Evolutionary conservation across 768 basidiomycete genomes (phyloP).

Genomic region (Boletales sp.): DNA sequence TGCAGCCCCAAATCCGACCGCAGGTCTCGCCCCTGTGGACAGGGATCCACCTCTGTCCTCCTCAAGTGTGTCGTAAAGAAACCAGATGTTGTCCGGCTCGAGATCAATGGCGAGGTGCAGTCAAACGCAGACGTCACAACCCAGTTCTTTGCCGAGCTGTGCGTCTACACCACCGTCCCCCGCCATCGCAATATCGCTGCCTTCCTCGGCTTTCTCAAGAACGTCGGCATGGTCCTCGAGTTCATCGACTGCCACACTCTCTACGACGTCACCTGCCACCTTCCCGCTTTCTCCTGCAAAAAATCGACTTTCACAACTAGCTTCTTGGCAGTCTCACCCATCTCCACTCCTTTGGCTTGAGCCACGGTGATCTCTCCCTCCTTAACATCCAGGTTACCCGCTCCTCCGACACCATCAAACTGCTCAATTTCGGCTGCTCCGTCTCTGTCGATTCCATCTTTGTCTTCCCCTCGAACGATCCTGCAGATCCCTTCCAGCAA

Average conservation of each 20-base stretch:
- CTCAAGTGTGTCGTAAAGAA: slow-evolving; percentile 88
- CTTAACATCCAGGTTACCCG: slow-evolving; percentile 77
- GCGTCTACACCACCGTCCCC: slow-evolving; percentile 76
- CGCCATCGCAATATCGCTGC: slow-evolving; percentile 79
- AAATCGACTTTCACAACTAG: slow-evolving; percentile 80
- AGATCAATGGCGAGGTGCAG: slow-evolving; percentile 88
- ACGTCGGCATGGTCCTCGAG: slow-evolving; percentile 86
- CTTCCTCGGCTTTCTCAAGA: slow-evolving; percentile 78
- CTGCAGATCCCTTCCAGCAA: slow-evolving; percentile 58
- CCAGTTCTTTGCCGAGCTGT: slow-evolving; percentile 82
- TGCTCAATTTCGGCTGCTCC: slow-evolving; percentile 83
- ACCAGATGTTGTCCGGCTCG: slow-evolving; percentile 78
- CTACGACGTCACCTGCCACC: slow-evolving; percentile 66
- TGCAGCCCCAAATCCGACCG: slow-evolving; percentile 75
- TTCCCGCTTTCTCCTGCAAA: slow-evolving; percentile 44
- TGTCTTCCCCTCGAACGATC: slow-evolving; percentile 65
- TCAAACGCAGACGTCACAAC: slow-evolving; percentile 84
- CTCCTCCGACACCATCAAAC: slow-evolving; percentile 67
- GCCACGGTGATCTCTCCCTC: slow-evolving; percentile 79
- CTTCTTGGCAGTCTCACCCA: slow-evolving; percentile 81
- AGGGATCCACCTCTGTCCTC: slow-evolving; percentile 81
- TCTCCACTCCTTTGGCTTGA: slow-evolving; percentile 71
- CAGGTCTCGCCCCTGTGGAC: slow-evolving; percentile 64
- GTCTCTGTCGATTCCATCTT: slow-evolving; percentile 66
- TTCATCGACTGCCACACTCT: slow-evolving; percentile 79